Conservation (phyloP, 1,284 basidiomycete species). For the Cryptococcus sp. region DNA sequence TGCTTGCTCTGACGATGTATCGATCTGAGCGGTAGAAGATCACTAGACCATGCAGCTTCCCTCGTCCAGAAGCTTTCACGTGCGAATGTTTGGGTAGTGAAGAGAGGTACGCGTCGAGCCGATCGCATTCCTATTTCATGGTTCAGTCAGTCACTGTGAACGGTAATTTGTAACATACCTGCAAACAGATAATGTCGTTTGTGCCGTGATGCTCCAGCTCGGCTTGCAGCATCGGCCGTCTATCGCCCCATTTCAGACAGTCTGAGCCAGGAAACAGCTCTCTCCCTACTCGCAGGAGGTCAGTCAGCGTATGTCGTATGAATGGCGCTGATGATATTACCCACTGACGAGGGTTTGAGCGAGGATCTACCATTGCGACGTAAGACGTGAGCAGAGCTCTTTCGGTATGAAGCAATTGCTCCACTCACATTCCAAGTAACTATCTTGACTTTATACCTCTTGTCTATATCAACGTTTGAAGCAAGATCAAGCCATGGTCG, state of each 20-base stretch:
- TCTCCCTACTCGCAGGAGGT: constrained; percentile 59
- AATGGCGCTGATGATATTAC: constrained; percentile 10
- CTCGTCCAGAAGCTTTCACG: constrained; percentile 65
- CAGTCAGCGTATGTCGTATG: background rate
- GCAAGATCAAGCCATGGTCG: constrained; percentile 37
- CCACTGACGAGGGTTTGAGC: constrained; percentile 54
- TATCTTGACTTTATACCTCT: constrained; percentile 71
- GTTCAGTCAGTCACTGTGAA: background rate
- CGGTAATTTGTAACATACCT: constrained; percentile 57
- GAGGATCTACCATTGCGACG: constrained; percentile 55
- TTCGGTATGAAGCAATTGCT: constrained; percentile 15
- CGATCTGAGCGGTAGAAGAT: constrained; percentile 65
- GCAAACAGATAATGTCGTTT: constrained; percentile 78
- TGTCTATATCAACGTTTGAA: constrained; percentile 58
- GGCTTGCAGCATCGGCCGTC: constrained; percentile 70
- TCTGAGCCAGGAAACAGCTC: constrained; percentile 77
- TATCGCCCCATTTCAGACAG: constrained; percentile 70
- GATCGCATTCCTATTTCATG: constrained; percentile 53
- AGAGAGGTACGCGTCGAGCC: constrained; percentile 66
- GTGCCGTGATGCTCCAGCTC: constrained; percentile 64
- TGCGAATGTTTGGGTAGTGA: constrained; percentile 58
- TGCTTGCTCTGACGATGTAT: constrained; percentile 58
- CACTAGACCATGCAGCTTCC: constrained; percentile 80
- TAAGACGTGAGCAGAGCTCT: background rate
- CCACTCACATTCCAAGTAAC: constrained; percentile 57